phyloP scores from a whole-genome alignment of 768 basidiomycete species.

The Suillus brevipes region DNA sequence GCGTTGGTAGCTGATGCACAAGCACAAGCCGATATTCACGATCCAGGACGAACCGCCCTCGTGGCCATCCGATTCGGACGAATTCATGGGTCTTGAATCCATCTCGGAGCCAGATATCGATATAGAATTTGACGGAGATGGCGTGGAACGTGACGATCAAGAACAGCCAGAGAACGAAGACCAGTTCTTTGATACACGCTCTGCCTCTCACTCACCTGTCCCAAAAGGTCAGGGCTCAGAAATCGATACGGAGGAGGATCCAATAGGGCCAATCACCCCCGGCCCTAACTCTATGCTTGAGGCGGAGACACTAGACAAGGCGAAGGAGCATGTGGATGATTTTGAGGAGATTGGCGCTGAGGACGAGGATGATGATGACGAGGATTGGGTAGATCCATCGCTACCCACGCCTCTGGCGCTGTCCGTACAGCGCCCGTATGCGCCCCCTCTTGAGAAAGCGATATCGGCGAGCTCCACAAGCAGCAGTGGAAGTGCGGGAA shows the following conservation, averaged over 20 bases:
- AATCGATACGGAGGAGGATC: conserved; percentile 71
- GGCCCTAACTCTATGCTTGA: conserved; percentile 44
- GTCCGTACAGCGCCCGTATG: conserved; percentile 24
- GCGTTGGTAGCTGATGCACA: conserved; percentile 33
- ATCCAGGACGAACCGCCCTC: conserved; percentile 86
- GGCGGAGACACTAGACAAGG: conserved; percentile 22
- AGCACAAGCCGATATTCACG: conserved; percentile 75
- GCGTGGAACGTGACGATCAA: conserved; percentile 33
- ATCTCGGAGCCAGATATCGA: conserved; percentile 79
- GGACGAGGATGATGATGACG: conserved; percentile 41
- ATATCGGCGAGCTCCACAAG: conserved; percentile 29
- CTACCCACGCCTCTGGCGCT: conserved; percentile 40
- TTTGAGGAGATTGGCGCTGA: conserved; percentile 30
- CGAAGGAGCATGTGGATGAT: conserved; percentile 31
- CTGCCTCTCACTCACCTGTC: conserved; percentile 45
- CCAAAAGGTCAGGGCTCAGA: conserved; percentile 49
- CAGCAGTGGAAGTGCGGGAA: conserved; percentile 25
- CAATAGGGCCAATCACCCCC: conserved; percentile 69
- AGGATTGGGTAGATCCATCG: conserved; percentile 72
- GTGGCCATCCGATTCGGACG: conserved; percentile 78
- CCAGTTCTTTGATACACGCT: conserved; percentile 57
- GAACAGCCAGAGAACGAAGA: conserved; percentile 38
- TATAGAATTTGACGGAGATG: conserved; percentile 51
- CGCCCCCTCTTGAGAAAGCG: conserved; percentile 27
- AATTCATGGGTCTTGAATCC: conserved; percentile 73